Evolutionary conservation across 371 early-diverging fungal genomes (phyloP), one percentile per base, ranked within the genome.

Genomic region (Zychaea mexicana): DNA sequence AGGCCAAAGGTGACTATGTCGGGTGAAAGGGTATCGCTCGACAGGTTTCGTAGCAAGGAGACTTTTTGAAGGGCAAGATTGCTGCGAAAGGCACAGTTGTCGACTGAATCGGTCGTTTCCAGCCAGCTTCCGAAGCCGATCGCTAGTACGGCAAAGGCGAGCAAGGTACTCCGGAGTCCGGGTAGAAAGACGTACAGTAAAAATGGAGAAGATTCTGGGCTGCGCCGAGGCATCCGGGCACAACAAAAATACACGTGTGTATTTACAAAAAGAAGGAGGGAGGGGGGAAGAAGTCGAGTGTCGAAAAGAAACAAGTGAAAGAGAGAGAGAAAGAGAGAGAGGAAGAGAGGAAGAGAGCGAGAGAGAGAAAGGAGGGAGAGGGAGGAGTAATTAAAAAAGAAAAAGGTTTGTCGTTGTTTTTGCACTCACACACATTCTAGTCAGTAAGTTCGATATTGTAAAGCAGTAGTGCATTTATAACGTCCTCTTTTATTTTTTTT

Each of bases 1-100:
- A 79, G 46, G 12, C 79, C 79, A 69, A 79, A 68, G 2, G 76
- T 64, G 15, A 79, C 74, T 38, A 69, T 67, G 45, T 70, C 69
- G 6, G 79, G 79, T 28, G 72, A 32, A 22, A 54, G 13, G 13
- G 65, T 46, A 60, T 47, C 46, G 60, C 65, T 52, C 0, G 71
- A 62, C 4, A 76, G 57, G 33, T 76, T 76, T 59, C 73, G 60
- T n/a, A 58, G 67, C 1, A 79, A 26, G 22, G 52, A 57, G 4
- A 79, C 72, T 53, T 76, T 69, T 47, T 65, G 66, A 7, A 79
- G 28, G 3, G 74, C 55, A 62, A 79, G 60, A n/a, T 61, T 53
- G 7, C 55, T 67, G n/a, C 65, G 65, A 47, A 76, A 61, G 4
- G 67, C 28, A 46, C 79, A 76, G 39, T 67, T 61, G 9, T 62